Evolutionary conservation across 352 stramenopile genomes (phyloP).

Genomic region (Pythium aphanidermatum): DNA sequence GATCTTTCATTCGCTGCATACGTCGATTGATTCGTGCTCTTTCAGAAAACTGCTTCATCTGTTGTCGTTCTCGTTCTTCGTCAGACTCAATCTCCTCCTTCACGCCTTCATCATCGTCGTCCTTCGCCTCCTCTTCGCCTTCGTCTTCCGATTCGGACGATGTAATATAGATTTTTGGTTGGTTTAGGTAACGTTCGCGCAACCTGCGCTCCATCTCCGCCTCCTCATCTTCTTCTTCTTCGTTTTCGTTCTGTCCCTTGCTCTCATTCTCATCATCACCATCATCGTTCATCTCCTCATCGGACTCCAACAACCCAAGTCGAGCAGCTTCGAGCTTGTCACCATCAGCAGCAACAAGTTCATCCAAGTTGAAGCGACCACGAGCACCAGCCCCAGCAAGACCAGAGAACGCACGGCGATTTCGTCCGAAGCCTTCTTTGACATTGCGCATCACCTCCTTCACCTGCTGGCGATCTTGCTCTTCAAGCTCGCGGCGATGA

Average conservation of each 20-base stretch:
- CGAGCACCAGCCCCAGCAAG: constrained; percentile 48
- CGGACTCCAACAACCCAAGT: constrained; percentile 69
- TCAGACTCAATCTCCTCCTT: constrained; percentile 64
- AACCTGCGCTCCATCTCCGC: constrained; percentile 77
- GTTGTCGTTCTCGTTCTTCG: constrained; percentile 71
- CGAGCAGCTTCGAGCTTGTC: constrained; percentile 71
- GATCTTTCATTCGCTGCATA: constrained; percentile 82
- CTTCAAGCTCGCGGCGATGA: constrained; percentile 63
- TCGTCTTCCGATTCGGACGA: constrained; percentile 79
- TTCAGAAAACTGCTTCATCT: constrained; percentile 85
- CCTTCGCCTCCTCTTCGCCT: constrained; percentile 40
- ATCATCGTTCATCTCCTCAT: constrained; percentile 65
- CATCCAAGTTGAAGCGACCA: constrained; percentile 78
- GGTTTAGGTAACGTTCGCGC: constrained; percentile 60
- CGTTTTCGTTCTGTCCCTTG: constrained; percentile 24
- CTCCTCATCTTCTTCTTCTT: constrained; percentile 70
- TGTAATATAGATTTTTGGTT: constrained; percentile 84
- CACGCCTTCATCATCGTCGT: constrained; percentile 45
- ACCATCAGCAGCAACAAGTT: constrained; percentile 75
- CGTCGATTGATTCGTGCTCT: constrained; percentile 74
- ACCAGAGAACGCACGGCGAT: constrained; percentile 65
- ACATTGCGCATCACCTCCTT: constrained; percentile 86
- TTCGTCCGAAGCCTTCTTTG: constrained; percentile 84
- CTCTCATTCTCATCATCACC: constrained; percentile 40
- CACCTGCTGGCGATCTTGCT: constrained; percentile 61